Conservation (phyloP, 2,329 filamentous ascomycete species). For the Eurotiales sp. region DNA sequence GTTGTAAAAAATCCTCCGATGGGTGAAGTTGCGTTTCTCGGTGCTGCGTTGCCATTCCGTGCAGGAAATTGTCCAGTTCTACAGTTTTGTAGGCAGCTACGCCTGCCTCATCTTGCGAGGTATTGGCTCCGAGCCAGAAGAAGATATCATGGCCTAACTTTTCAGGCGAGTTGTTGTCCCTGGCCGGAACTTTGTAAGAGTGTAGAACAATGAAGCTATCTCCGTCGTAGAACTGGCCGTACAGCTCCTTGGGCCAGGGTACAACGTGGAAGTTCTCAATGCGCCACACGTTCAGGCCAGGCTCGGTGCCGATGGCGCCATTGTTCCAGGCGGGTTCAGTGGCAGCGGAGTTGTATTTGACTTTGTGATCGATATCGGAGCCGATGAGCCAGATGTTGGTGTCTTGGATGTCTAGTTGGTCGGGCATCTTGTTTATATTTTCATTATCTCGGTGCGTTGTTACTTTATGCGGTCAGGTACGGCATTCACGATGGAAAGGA, state of each 20-base stretch:
- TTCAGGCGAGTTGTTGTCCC: slow-evolving; percentile 20
- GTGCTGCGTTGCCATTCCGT: slow-evolving; percentile 60
- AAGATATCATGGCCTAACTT: slow-evolving; percentile 62
- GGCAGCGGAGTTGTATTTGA: slow-evolving; percentile 63
- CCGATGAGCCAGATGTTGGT: slow-evolving; percentile 66
- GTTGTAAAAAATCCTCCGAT: slow-evolving; percentile 56
- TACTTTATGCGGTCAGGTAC: no score
- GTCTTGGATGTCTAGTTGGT: slow-evolving; percentile 54
- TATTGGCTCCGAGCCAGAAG: slow-evolving; percentile 66
- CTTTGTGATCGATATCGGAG: slow-evolving; percentile 61
- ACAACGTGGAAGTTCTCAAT: slow-evolving; percentile 65
- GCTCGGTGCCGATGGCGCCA: slow-evolving; percentile 48
- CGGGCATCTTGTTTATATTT: not conserved
- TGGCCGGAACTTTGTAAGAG: slow-evolving; percentile 52
- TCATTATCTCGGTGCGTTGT: no score
- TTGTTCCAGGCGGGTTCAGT: slow-evolving; percentile 66
- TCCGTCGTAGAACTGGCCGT: slow-evolving; percentile 63
- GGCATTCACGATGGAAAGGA: no score
- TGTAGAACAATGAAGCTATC: slow-evolving; percentile 66
- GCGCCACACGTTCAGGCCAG: slow-evolving; percentile 62
- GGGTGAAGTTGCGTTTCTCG: slow-evolving; percentile 60
- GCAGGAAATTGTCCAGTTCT: slow-evolving; percentile 64
- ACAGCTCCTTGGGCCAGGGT: slow-evolving; percentile 54
- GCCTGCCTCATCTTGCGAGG: slow-evolving; percentile 65
- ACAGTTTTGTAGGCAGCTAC: slow-evolving; percentile 68